phyloP scores from a whole-genome alignment of 768 basidiomycete genomes.

The Trichaptum fuscoviolaceum region DNA sequence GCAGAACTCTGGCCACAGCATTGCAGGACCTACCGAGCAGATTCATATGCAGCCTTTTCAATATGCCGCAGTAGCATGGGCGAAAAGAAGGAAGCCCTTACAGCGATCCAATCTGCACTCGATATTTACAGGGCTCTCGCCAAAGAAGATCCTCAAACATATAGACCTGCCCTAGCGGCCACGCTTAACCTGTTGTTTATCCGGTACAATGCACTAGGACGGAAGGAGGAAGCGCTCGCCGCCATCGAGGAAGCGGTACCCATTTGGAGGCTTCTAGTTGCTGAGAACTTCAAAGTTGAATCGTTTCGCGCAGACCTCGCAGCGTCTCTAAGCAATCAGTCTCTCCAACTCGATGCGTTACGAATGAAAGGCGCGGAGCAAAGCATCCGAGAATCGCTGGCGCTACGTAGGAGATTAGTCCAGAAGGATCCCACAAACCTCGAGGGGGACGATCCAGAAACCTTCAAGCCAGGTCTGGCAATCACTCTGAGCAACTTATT shows the following conservation, averaged over 20 bases:
- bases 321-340: slow-evolving; percentile 6
- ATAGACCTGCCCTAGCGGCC: slow-evolving; percentile 8
- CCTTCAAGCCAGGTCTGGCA: neutral
- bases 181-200: slow-evolving; percentile 8
- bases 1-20: neutral
- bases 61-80: slow-evolving; percentile 6
- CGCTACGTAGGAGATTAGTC: neutral
- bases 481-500: slow-evolving; percentile 6
- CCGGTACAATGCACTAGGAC: slow-evolving; percentile 7
- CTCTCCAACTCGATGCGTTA: slow-evolving; percentile 5
- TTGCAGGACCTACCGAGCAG: slow-evolving; percentile 3
- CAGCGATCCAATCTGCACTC: slow-evolving; percentile 6
- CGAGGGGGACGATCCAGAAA: neutral
- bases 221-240: slow-evolving; percentile 9
- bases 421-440: neutral
- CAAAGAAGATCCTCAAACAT: slow-evolving; percentile 5
- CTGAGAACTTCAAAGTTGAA: neutral
- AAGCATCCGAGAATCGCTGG: neutral
- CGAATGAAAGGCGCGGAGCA: neutral
- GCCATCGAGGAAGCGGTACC: slow-evolving; percentile 9
- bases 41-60: slow-evolving; percentile 4
- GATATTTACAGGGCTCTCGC: slow-evolving; percentile 9
- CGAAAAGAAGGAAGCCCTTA: slow-evolving; percentile 2
- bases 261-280: neutral
- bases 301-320: slow-evolving; percentile 6